A percentile compares a stretch with the other conserved stretches of the same genome.
These are phyloP conservation scores for Trichophyton rubrum DNA, from an alignment of 2,329 filamentous ascomycete genomes.

Conservation along the genomic window DNA sequence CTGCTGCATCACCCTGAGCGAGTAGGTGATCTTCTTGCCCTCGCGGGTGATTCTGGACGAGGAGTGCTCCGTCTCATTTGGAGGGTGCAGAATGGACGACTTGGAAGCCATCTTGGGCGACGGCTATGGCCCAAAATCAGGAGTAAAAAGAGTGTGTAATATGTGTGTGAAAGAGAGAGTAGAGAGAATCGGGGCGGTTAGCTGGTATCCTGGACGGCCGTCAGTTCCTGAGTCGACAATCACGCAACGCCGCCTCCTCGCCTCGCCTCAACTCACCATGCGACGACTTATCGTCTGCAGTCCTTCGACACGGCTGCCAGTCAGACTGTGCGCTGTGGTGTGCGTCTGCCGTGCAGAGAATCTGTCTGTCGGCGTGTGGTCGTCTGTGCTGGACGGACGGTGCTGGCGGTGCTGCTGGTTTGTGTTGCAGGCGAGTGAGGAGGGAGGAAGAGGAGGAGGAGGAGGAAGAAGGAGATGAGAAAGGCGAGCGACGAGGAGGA, in stretches of 20 bases:
- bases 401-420: too few species aligned
- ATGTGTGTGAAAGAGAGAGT: not conserved
- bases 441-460: not conserved
- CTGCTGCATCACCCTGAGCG: conserved; percentile 78
- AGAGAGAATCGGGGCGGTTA: not conserved
- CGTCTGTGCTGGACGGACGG: too few species aligned
- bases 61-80: conserved; percentile 44
- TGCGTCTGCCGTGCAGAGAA: too few species aligned
- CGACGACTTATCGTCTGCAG: not conserved
- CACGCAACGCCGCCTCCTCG: not conserved
- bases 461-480: not conserved
- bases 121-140: not conserved
- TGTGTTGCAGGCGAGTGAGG: not conserved
- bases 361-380: too few species aligned
- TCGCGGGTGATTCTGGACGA: conserved; percentile 54
- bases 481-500: not conserved
- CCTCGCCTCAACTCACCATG: not conserved
- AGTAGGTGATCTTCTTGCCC: conserved; percentile 67
- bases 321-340: too few species aligned
- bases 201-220: not conserved
- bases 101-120: conserved; percentile 35
- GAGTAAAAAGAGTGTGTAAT: not conserved
- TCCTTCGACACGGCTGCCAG: not conserved
- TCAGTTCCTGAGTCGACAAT: not conserved
- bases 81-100: conserved; percentile 27